phyloP scores from a whole-genome alignment of 202 grass and related monocot species.

The Elaeis oleifera region DNA sequence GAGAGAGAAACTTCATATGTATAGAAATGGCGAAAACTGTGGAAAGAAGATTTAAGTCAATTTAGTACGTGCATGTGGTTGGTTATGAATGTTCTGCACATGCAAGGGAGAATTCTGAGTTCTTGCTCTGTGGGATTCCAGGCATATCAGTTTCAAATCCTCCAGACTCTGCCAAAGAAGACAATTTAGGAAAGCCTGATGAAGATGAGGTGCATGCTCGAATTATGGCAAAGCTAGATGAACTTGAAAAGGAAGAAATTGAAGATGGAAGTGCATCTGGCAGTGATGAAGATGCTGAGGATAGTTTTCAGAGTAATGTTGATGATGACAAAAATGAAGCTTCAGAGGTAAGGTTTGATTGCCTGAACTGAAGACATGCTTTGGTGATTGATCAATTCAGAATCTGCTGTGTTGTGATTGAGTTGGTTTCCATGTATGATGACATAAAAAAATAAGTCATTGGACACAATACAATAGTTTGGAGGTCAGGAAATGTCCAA shows the following conservation, averaged over 20 bases:
- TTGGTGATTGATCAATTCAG: neutral
- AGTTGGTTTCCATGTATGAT: neutral
- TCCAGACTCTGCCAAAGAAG: conserved; percentile 20
- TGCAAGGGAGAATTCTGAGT: neutral
- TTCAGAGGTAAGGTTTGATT: conserved; percentile 29
- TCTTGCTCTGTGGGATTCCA: neutral
- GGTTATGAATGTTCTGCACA: too few relatives aligned
- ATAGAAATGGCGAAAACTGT: too few relatives aligned
- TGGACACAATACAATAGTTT: conserved; percentile 34
- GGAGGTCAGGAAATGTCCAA: conserved; percentile 15
- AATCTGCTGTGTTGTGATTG: neutral
- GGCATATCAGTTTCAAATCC: conserved; percentile 21
- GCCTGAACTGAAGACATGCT: conserved; percentile 5
- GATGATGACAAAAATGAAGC: conserved; percentile 24
- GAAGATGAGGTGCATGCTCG: conserved; percentile 53
- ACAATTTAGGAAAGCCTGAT: conserved; percentile 26
- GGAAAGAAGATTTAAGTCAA: too few relatives aligned
- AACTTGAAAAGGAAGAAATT: conserved; percentile 67
- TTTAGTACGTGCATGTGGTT: too few relatives aligned
- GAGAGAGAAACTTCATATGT: too few relatives aligned
- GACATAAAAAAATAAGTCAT: neutral
- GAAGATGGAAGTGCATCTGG: conserved; percentile 49
- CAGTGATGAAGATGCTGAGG: conserved; percentile 15
- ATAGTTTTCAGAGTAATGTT: conserved; percentile 1
- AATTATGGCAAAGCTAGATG: conserved; percentile 66